A percentile compares a stretch with the other conserved stretches of the same genome.
Conservation (phyloP, 805 yeast genomes). For the Teunomyces panamensis region DNA sequence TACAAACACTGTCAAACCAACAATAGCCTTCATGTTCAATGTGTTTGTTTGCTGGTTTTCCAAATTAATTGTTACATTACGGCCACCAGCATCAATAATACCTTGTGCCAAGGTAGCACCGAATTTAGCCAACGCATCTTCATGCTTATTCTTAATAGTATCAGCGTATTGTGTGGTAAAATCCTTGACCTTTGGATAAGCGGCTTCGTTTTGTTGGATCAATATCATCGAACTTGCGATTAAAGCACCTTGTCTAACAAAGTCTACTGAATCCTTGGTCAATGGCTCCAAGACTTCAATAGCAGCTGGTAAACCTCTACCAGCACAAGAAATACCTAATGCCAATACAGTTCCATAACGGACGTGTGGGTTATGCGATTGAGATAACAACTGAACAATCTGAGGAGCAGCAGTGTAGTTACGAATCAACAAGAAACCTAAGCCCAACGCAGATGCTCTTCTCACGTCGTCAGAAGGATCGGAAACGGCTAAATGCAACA, state of each 20-base stretch:
- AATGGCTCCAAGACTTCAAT: slow-evolving; percentile 90
- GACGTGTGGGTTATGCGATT: slow-evolving; percentile 96
- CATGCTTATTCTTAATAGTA: slow-evolving; percentile 83
- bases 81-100: slow-evolving; percentile 97
- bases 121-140: slow-evolving; percentile 94
- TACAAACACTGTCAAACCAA: slow-evolving; percentile 83
- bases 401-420: slow-evolving; percentile 93
- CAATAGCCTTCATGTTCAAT: slow-evolving; percentile 84
- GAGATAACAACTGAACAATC: slow-evolving; percentile 87
- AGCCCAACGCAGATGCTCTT: slow-evolving; percentile 88
- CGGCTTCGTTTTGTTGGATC: slow-evolving; percentile 80
- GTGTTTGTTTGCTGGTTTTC: slow-evolving; percentile 89
- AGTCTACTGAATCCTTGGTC: slow-evolving; percentile 91
- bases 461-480: slow-evolving; percentile 96
- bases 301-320: slow-evolving; percentile 84
- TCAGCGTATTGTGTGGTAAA: slow-evolving; percentile 71
- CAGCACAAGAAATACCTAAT: slow-evolving; percentile 95
- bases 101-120: slow-evolving; percentile 98
- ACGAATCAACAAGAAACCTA: slow-evolving; percentile 88
- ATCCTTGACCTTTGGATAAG: slow-evolving; percentile 75
- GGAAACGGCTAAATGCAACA: slow-evolving; percentile 91
- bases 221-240: slow-evolving; percentile 89
- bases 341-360: slow-evolving; percentile 98
- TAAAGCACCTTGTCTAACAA: slow-evolving; percentile 97
- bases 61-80: slow-evolving; percentile 90